Evolutionary conservation across 768 basidiomycete species (phyloP).

Genomic region (Trametes punicea): DNA sequence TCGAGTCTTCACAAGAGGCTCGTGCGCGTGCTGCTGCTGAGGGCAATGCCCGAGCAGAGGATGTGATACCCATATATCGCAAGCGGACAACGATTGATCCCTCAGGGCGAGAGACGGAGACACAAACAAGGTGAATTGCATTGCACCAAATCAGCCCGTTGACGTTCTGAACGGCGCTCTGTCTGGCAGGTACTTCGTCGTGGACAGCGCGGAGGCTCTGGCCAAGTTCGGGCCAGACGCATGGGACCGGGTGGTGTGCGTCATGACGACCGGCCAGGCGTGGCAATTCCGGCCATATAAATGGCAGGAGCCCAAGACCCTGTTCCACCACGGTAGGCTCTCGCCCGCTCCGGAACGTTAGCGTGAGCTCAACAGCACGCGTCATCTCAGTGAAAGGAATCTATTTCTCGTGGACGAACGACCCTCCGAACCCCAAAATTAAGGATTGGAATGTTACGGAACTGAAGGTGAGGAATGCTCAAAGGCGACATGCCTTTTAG

Average conservation of each 20-base stretch:
- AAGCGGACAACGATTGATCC: slow-evolving; percentile 70
- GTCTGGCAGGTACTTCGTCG: slow-evolving; percentile 64
- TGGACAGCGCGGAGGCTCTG: slow-evolving; percentile 91
- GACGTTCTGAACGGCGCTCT: background rate
- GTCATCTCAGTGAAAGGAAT: slow-evolving; percentile 79
- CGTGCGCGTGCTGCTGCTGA: slow-evolving; percentile 64
- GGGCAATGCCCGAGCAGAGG: slow-evolving; percentile 73
- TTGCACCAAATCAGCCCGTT: background rate
- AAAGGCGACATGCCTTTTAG: background rate
- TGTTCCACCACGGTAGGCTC: slow-evolving; percentile 87
- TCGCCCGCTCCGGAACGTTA: background rate
- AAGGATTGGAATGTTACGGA: slow-evolving; percentile 98
- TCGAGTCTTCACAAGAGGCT: slow-evolving; percentile 74
- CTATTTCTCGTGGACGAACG: slow-evolving; percentile 92
- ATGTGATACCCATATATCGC: slow-evolving; percentile 85
- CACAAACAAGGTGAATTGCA: slow-evolving; percentile 32
- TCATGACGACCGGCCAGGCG: slow-evolving; percentile 96
- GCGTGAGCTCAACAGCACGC: background rate
- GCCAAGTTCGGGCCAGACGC: slow-evolving; percentile 89
- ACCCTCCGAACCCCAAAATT: slow-evolving; percentile 83
- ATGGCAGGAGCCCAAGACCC: slow-evolving; percentile 87
- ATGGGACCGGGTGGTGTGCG: slow-evolving; percentile 96
- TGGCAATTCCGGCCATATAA: slow-evolving; percentile 99
- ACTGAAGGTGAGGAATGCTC: slow-evolving; percentile 61
- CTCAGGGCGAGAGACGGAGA: slow-evolving; percentile 55